A percentile compares a stretch with the other conserved stretches of the same genome.
phyloP scores from a whole-genome alignment of 305 asterid species.

The Fraxinus floribunda region DNA sequence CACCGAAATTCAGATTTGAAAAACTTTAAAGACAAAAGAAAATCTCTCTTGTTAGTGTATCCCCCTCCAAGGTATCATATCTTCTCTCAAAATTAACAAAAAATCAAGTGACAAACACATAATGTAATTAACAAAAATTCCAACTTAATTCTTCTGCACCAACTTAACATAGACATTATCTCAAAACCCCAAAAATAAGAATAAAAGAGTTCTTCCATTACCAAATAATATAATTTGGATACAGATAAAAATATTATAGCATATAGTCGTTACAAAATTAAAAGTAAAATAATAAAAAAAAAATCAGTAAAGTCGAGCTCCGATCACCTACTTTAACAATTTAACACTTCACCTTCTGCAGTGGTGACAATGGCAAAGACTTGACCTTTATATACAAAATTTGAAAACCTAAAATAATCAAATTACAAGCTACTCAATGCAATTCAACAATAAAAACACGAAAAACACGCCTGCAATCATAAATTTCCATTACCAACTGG shows the following conservation, averaged over 20 bases:
- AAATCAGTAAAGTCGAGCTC: not conserved
- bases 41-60: not conserved
- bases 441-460: not conserved
- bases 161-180: not conserved
- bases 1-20: not conserved
- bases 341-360: not conserved
- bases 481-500: not conserved
- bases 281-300: not conserved
- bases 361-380: not conserved
- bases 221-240: not conserved
- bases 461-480: slow-evolving; percentile 1
- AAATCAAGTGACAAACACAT: not conserved
- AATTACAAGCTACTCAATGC: not conserved
- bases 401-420: not conserved
- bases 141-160: not conserved
- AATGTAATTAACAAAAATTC: not conserved
- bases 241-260: not conserved
- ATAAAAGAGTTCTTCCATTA: not conserved
- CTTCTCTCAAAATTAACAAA: not conserved
- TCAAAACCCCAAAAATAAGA: not conserved
- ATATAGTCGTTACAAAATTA: not conserved
- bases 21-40: not conserved
- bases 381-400: not conserved
- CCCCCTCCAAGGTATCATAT: not conserved
- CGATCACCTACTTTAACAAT: not conserved